phyloP scores from a whole-genome alignment of 2,329 filamentous ascomycete species.

The Talaromyces verruculosus region DNA sequence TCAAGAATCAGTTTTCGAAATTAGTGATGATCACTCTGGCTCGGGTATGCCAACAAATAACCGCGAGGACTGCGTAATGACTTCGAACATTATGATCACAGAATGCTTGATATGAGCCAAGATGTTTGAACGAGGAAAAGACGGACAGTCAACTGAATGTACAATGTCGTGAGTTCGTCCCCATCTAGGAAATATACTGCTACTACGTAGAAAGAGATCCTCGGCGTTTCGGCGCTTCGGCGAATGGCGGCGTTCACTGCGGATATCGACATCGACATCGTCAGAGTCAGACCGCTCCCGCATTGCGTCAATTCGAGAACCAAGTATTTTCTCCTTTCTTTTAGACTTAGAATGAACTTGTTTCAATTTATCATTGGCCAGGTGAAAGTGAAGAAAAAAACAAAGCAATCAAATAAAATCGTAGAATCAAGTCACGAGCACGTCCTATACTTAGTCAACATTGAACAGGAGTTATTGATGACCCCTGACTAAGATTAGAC shows the following conservation, averaged over 20 bases:
- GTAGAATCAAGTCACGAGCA: background rate
- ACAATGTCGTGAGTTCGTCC: background rate
- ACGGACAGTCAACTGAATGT: background rate
- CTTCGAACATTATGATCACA: background rate
- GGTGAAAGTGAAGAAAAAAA: background rate
- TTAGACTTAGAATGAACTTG: background rate
- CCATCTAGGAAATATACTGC: background rate
- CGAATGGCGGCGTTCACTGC: background rate
- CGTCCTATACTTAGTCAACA: background rate
- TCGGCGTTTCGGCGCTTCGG: conserved; percentile 1
- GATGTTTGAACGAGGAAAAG: background rate
- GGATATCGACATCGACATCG: background rate
- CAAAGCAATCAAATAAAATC: background rate
- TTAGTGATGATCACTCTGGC: background rate
- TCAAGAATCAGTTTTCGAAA: background rate
- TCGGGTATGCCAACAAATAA: background rate
- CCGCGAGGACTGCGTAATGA: background rate
- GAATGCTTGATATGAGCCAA: background rate
- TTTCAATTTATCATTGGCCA: background rate
- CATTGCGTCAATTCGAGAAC: background rate
- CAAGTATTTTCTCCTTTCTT: background rate
- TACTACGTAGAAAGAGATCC: too few species aligned
- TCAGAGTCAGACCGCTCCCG: background rate
- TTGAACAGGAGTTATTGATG: background rate
- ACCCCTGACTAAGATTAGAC: background rate